Base-by-base conservation (phyloP, 169 alveolate genomes). In the Babesia divergens region DNA sequence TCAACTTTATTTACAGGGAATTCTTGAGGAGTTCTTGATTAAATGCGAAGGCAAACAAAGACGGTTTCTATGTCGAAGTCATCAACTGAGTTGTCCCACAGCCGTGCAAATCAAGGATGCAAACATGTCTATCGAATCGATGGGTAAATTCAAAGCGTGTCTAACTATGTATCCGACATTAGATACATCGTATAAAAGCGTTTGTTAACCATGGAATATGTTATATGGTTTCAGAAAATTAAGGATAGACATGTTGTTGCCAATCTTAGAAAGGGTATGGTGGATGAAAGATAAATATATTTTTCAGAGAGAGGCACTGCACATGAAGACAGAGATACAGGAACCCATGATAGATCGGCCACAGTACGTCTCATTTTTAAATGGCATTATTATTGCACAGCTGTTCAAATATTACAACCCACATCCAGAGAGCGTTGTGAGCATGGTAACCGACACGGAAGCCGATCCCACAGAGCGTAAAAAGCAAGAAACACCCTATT, bases 391-490 rank as follows among this genome's bases (percentile, higher is more conserved):
- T n/a, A 13, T 70, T 49, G 6, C 20, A 16, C 46, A 80, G 88
- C 24, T 80, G 35, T 80, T 80, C 72, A 80, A 80, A 65, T 80
- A 69, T 49, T 80, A 69, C 64, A 80, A 80, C 38, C 88, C 88
- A 0, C 20, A 67, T 34, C 43, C 76, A 8, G 62, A 34, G 22
- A 65, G 64, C 35, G 56, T 66, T 32, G 35, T 59, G 24, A 51
- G 37, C 38, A 20, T 68, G 54, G 31, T 58, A 38, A 42, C n/a
- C 42, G 42, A 22, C 20, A 6, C 46, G 6, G 74, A 22, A 26
- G 34, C 44, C 31, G 56, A 47, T 31, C 9, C 5, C 38, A 28
- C 35, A 35, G 42, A 56, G 28, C n/a, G 56, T 20, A 34, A 51
- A 18, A 62, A 46, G 38, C 82, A 58, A 43, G 84, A 80, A 9